A percentile compares a stretch with the other conserved stretches of the same genome.
Conservation (phyloP, 768 basidiomycete species). For the Russula compacta region DNA sequence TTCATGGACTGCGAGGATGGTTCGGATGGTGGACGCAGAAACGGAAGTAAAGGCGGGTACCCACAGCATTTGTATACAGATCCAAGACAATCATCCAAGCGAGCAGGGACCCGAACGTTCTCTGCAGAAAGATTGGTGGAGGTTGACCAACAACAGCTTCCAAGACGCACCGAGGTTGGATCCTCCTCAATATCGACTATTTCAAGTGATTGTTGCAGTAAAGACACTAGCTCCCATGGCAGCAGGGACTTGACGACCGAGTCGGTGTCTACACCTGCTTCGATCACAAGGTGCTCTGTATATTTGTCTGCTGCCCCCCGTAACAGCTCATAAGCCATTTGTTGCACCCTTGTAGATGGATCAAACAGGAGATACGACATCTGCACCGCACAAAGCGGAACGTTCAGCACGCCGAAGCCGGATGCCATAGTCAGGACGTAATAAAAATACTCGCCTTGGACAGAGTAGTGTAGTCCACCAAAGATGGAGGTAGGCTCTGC, state of each 20-base stretch:
- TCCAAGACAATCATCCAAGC: constrained; percentile 89
- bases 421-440: background rate
- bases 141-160: background rate
- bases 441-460: constrained; percentile 38
- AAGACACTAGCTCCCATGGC: constrained; percentile 55
- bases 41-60: constrained; percentile 24
- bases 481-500: constrained; percentile 50
- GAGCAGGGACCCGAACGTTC: constrained; percentile 60
- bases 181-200: constrained; percentile 32
- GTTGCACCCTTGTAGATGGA: constrained; percentile 54
- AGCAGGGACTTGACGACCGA: constrained; percentile 43
- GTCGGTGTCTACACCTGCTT: constrained; percentile 73
- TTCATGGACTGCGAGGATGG: constrained; percentile 59
- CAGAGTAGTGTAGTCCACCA: constrained; percentile 57
- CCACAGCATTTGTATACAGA: constrained; percentile 72
- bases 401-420: background rate
- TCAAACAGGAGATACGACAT: constrained; percentile 76
- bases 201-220: constrained; percentile 45
- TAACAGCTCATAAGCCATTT: constrained; percentile 68
- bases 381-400: constrained; percentile 30
- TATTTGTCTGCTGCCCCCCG: constrained; percentile 58
- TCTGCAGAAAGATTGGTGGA: constrained; percentile 24
- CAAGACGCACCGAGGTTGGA: constrained; percentile 23
- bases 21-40: background rate
- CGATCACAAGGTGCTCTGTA: constrained; percentile 80